Evolutionary conservation across 2,329 filamentous ascomycete genomes (phyloP).

Genomic region (Thielaviopsis ethacetica): DNA sequence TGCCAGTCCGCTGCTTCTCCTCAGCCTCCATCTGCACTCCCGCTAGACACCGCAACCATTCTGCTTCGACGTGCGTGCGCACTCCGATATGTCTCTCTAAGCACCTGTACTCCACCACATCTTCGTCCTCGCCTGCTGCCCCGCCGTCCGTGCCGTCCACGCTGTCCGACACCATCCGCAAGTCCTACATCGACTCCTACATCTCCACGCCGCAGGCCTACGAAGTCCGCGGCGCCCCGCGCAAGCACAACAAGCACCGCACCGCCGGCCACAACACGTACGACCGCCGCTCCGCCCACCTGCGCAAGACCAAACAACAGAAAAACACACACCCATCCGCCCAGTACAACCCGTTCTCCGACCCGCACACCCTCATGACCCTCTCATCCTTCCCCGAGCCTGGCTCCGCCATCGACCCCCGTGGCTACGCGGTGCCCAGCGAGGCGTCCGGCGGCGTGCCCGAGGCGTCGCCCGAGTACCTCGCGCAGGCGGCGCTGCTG

Average conservation of each 20-base stretch:
- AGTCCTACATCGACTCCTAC: background rate
- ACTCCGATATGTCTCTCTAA: background rate
- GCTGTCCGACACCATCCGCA: background rate
- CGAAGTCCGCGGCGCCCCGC: background rate
- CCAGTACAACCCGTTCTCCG: background rate
- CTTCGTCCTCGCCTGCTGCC: background rate
- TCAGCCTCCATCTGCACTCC: no score
- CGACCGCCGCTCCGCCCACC: background rate
- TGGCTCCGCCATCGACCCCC: background rate
- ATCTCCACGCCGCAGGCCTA: background rate
- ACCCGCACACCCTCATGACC: background rate
- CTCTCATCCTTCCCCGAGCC: background rate
- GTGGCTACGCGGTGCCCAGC: constrained; percentile 17
- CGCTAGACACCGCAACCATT: no score
- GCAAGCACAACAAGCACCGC: background rate
- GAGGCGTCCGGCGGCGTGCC: constrained; percentile 41
- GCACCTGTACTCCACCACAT: background rate
- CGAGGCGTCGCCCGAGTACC: constrained; percentile 41
- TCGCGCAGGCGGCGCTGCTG: constrained; percentile 32
- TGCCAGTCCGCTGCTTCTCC: background rate
- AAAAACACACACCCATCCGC: no score
- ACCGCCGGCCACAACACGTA: background rate
- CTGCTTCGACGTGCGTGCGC: background rate
- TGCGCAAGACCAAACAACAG: background rate
- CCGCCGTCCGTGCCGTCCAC: background rate